Evolutionary conservation across 148 eudicot species (phyloP), one percentile per base, ranked within the genome.

Genomic region (Beta vulgaris): DNA sequence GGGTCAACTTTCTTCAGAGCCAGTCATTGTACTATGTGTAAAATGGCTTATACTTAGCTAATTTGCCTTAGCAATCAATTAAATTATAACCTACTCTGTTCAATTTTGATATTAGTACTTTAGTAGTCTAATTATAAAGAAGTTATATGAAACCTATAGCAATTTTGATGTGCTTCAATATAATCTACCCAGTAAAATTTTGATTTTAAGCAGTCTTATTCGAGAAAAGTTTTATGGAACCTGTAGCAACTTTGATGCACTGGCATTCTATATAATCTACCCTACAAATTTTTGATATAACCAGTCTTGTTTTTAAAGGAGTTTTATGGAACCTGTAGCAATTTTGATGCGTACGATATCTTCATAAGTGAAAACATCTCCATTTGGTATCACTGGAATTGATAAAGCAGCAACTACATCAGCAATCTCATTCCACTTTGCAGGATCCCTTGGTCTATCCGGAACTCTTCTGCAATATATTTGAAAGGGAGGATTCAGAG

Each of bases 391-490:
- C 43, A 91, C 92, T 44, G 98, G 93, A 75, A 93, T 91, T 61
- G 98, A 91, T 44, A 93, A 75, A 54, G 98, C 89, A 36, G 93
- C 76, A 55, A 91, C 93, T 72, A 93, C 92, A 85, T 85, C 91
- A 40, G 98, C 93, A 74, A 90, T 88, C 72, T 93, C 97, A 88
- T 82, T 68, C 98, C 98, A 93, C 83, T 91, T 89, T 48, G 98
- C 98, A 76, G 93, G 93, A 88, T 93, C 98, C 77, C 90, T 88
- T 54, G 97, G 96, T 79, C 97, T 91, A 78, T 93, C 98, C 42
- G 88, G 77, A 80, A 93, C 92, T 77, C 55, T 87, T 86, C 96
- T 90, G 85, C 77, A 82, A 72, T 77, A 81, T 68, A 65, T 59
- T 61, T 65, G 35, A 61, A 69, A 59, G 64, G 23, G 36, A 76